These are phyloP conservation scores for Talaromyces sp. DNA, from an alignment of 2,329 filamentous ascomycete species.

Conservation along the genomic window DNA sequence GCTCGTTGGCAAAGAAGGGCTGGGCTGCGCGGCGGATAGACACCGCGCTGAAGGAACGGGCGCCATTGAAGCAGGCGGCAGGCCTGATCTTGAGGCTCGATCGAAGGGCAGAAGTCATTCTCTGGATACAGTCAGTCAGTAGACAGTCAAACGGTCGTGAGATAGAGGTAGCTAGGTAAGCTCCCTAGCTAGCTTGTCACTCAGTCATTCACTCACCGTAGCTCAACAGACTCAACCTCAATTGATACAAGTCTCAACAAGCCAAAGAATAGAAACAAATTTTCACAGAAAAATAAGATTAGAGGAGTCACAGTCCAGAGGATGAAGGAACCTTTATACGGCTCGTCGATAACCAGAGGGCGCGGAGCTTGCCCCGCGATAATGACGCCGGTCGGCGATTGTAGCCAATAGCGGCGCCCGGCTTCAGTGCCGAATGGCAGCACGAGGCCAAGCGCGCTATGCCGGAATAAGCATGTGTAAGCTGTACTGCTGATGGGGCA, in stretches of 20 bases:
- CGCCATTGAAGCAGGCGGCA: conserved; percentile 26
- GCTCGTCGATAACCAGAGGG: neutral
- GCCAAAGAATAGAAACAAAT: neutral
- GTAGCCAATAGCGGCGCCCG: conserved; percentile 4
- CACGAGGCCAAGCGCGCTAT: neutral
- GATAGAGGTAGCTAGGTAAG: neutral
- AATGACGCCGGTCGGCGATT: conserved; percentile 4
- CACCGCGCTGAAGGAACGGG: conserved; percentile 31
- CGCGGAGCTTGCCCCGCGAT: neutral
- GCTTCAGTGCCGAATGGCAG: neutral
- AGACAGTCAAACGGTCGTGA: neutral
- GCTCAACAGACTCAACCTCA: neutral
- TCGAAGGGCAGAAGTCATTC: conserved; percentile 32
- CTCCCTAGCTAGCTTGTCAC: neutral
- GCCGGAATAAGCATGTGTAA: conserved; percentile 1
- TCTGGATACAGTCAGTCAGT: neutral
- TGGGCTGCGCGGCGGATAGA: conserved; percentile 32
- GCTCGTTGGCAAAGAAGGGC: conserved; percentile 55
- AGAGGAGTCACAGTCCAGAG: neutral
- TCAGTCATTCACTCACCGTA: neutral
- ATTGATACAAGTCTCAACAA: neutral
- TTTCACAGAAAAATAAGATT: neutral
- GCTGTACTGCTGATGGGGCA: neutral
- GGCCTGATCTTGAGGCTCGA: conserved; percentile 29
- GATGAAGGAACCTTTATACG: neutral